Evolutionary conservation across 345 rosid species (phyloP).

Genomic region (Citrus glauca): DNA sequence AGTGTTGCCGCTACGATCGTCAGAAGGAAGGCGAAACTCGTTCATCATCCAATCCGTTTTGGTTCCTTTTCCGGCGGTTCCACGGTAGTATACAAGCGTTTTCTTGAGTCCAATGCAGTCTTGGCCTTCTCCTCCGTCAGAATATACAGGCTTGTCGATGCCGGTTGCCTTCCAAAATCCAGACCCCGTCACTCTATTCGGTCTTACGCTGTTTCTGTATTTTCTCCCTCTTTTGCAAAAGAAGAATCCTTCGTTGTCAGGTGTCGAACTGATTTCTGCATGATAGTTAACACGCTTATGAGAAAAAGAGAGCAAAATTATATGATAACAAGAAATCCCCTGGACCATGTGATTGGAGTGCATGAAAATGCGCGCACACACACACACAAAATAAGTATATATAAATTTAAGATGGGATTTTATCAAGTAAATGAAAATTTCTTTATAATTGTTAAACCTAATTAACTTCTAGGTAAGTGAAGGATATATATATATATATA

Average conservation of each 20-base stretch:
- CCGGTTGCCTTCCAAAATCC: constrained; percentile 99
- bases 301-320: too few species aligned
- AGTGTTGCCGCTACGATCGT: constrained; percentile 18
- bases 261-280: constrained; percentile 36
- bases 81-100: constrained; percentile 83
- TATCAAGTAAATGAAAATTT: too few species aligned
- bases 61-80: constrained; percentile 90
- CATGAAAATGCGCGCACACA: too few species aligned
- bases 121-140: constrained; percentile 31
- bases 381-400: too few species aligned
- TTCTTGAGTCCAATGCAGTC: constrained; percentile 82
- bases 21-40: constrained; percentile 81
- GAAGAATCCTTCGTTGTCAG: constrained; percentile 76
- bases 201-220: constrained; percentile 87
- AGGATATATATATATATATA: too few species aligned
- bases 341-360: too few species aligned
- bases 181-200: constrained; percentile 88
- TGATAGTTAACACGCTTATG: neutral
- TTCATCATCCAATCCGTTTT: constrained; percentile 99
- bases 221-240: constrained; percentile 88
- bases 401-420: too few species aligned
- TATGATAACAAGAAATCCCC: too few species aligned
- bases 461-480: too few species aligned
- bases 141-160: constrained; percentile 73
- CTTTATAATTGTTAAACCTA: too few species aligned